Conservation (phyloP, 768 basidiomycete genomes). For the Ramaria sp. region DNA sequence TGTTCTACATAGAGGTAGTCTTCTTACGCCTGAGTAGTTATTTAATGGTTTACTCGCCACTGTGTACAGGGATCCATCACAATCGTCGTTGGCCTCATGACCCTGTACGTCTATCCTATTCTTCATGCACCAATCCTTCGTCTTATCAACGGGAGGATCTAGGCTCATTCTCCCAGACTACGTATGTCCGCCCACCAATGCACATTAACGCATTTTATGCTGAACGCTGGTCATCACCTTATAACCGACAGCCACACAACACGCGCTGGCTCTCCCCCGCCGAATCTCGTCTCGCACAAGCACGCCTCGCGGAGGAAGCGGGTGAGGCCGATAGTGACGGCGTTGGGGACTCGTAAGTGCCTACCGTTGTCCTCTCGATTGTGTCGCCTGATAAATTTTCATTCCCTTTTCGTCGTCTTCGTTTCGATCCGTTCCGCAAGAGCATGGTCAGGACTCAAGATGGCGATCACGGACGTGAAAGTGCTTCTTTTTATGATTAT, state of each 20-base stretch:
- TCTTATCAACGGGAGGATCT: not conserved
- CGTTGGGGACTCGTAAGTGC: slow-evolving; percentile 43
- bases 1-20: slow-evolving; percentile 59
- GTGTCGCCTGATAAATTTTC: no score
- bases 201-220: not conserved
- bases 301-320: slow-evolving; percentile 55
- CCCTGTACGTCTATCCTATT: slow-evolving; percentile 30
- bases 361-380: not conserved
- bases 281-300: slow-evolving; percentile 50
- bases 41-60: not conserved
- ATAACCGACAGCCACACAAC: slow-evolving; percentile 26
- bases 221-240: no score
- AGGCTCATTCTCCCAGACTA: slow-evolving; percentile 3
- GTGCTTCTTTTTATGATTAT: slow-evolving; percentile 13
- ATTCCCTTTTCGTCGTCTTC: no score
- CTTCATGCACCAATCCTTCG: not conserved
- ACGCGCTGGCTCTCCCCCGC: slow-evolving; percentile 44
- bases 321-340: slow-evolving; percentile 57
- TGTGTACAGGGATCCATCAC: slow-evolving; percentile 47
- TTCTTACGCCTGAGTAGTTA: not conserved
- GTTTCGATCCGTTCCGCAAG: not conserved
- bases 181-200: not conserved
- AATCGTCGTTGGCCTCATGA: slow-evolving; percentile 42
- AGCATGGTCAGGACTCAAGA: slow-evolving; percentile 11
- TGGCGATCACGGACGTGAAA: slow-evolving; percentile 13